These are phyloP conservation scores for Mycosarcoma maydis DNA, from an alignment of 1,284 basidiomycete genomes.

Conservation along the genomic window DNA sequence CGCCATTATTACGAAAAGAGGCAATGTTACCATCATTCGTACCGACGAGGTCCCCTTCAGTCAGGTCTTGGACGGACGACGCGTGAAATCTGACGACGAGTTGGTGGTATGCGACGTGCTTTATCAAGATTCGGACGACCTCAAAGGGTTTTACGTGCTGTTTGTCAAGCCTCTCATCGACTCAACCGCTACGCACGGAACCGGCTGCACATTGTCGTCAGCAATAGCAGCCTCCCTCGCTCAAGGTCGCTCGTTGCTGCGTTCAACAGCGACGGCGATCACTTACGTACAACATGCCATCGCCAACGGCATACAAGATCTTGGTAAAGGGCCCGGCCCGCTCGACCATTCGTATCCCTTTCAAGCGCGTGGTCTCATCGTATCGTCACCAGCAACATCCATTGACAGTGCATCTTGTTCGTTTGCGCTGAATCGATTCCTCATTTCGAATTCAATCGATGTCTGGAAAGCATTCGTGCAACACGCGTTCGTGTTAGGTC, in stretches of 20 bases:
- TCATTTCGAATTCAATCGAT: slow-evolving; percentile 50
- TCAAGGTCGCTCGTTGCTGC: slow-evolving; percentile 72
- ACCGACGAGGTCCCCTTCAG: slow-evolving; percentile 40
- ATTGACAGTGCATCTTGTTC: slow-evolving; percentile 42
- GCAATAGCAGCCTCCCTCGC: slow-evolving; percentile 79
- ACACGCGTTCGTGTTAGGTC: slow-evolving; percentile 81
- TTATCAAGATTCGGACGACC: slow-evolving; percentile 67
- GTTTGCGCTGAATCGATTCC: slow-evolving; percentile 45
- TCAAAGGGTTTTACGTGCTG: slow-evolving; percentile 61
- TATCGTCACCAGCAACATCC: slow-evolving; percentile 5
- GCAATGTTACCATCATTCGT: slow-evolving; percentile 32
- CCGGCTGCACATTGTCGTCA: slow-evolving; percentile 89
- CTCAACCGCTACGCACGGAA: slow-evolving; percentile 76
- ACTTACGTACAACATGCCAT: slow-evolving; percentile 82
- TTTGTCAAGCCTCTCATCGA: slow-evolving; percentile 53
- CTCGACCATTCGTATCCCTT: slow-evolving; percentile 84
- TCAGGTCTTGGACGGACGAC: slow-evolving; percentile 15
- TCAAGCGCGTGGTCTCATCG: slow-evolving; percentile 54
- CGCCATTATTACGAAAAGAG: slow-evolving; percentile 16
- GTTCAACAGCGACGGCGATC: slow-evolving; percentile 75
- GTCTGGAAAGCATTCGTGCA: slow-evolving; percentile 69
- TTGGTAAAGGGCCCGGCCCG: slow-evolving; percentile 84
- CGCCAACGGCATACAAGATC: slow-evolving; percentile 73
- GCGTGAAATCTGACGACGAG: neutral
- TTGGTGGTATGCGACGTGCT: slow-evolving; percentile 79